Base-by-base conservation (phyloP, 345 rosid species). In the Citrus australasica region DNA sequence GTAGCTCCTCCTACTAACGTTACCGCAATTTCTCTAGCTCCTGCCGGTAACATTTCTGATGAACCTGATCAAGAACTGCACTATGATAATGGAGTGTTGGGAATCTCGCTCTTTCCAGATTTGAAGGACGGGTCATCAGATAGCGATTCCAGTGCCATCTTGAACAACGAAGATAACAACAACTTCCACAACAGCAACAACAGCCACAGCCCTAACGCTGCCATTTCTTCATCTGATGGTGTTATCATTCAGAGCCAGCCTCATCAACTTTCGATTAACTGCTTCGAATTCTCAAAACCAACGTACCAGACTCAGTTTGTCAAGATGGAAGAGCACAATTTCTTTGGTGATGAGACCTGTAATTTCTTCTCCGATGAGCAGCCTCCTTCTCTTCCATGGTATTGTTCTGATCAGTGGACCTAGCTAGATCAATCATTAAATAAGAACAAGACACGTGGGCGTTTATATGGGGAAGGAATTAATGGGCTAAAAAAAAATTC, bases 341-440 rank as follows among this genome's bases (percentile, higher is more conserved):
- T 96, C 89, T 85, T 92, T 58, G 89, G 92, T 19, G 98, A 94
- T 17, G 98, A 92, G 79, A 84, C 96, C 14, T 92, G 94, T 71
- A 90, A 88, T 24, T 89, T 90, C 84, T 96, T 92, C 83, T 92
- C 95, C 3, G 97, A 92, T 67, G 97, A 96, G 67, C 99, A 94
- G 56, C 84, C 97, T 21, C 99, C 98, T 21, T 81, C 89, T 37
- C 93, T 96, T 38, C 93, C 83, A 13, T 95, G 99, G 98, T 92
- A 89, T 83, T 89, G 85, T 76, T 77, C 81, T 75, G 90, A 89
- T 59, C 91, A 86, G 73, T 90, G 93, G 95, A 86, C 76, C 81
- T 87, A 79, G 84, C 67, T 33, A 51, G 32, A 67, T 33, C 14
- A 58, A 4, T 19, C 17, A 30, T 13, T 22, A n/a, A 63, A 61